Evolutionary conservation across 768 basidiomycete genomes (phyloP), one percentile per base, ranked within the genome.

Genomic region (Mycena galericulata): DNA sequence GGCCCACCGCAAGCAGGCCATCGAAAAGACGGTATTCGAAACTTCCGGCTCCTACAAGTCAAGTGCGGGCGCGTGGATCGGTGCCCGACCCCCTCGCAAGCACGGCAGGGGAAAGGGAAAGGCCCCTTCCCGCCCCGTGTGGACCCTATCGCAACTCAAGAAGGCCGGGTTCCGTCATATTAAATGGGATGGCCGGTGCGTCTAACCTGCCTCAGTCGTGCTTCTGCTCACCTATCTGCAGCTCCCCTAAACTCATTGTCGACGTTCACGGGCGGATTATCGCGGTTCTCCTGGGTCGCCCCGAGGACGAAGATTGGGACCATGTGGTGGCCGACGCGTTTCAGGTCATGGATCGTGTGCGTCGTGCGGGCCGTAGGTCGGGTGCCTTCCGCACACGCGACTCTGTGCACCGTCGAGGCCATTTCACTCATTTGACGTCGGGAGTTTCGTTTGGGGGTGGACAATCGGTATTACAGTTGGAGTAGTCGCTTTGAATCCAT

Each of bases 361-460:
- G n/a, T n/a, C n/a, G n/a, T n/a, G n/a, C n/a, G 6, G 43, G 41
- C 10, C 0, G 5, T 2, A 30, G 26, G 4, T 15, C 27, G 1
- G 60, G 47, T 8, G 47, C 27, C 11, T 53, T 62, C n/a, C 34
- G 32, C 47, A 26, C 32, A 14, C 12, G 30, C 26, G 27, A 51
- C 49, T 4, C 12, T 2, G 26, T 10, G 4, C 60, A 62, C 24
- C 60, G 60, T 1, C 60, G 49, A 2, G 60, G 60, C 0, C 3
- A n/a, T 3, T 62, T 27, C 26, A 1, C 26, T 1, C 18, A 12
- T 4, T 29, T 62, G 17, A 30, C 38, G 2, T 14, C 60, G 0
- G 60, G 60, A 1, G 60, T 51, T 4, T 62, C 60, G 6, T 53
- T 62, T 20, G 60, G 60, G 4, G 60, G 60, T 24, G 60, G 60